Evolutionary conservation across 2,329 filamentous ascomycete species (phyloP).

Genomic region (Botrytis deweyae): DNA sequence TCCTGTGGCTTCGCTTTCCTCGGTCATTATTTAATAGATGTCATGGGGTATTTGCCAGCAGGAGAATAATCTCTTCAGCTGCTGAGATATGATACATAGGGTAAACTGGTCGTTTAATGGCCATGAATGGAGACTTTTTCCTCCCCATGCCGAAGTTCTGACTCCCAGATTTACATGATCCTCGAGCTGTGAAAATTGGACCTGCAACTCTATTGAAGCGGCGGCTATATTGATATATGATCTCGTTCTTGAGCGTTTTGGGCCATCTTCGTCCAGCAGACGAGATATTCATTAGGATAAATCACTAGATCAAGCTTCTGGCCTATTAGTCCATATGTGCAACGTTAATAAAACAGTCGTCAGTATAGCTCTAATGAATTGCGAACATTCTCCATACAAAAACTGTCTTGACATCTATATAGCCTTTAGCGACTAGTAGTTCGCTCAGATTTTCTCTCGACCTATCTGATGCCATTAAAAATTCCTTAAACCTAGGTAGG

Average conservation of each 20-base stretch:
- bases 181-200: neutral
- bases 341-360: neutral
- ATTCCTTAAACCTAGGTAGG: no score
- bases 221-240: neutral
- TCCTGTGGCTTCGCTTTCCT: neutral
- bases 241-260: neutral
- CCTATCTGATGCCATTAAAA: neutral
- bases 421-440: neutral
- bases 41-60: neutral
- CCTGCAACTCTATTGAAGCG: neutral
- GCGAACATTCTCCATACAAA: neutral
- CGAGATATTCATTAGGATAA: neutral
- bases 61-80: neutral
- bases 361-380: neutral
- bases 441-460: neutral
- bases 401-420: neutral
- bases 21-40: neutral
- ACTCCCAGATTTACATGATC: neutral
- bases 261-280: neutral
- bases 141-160: neutral
- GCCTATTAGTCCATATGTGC: neutral
- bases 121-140: conserved; percentile 8
- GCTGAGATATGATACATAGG: conserved; percentile 1
- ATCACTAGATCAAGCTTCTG: neutral
- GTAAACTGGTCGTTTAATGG: neutral